These are phyloP conservation scores for Ganoderma meredithae DNA, from an alignment of 1,284 basidiomycete genomes.

Conservation along the genomic window DNA sequence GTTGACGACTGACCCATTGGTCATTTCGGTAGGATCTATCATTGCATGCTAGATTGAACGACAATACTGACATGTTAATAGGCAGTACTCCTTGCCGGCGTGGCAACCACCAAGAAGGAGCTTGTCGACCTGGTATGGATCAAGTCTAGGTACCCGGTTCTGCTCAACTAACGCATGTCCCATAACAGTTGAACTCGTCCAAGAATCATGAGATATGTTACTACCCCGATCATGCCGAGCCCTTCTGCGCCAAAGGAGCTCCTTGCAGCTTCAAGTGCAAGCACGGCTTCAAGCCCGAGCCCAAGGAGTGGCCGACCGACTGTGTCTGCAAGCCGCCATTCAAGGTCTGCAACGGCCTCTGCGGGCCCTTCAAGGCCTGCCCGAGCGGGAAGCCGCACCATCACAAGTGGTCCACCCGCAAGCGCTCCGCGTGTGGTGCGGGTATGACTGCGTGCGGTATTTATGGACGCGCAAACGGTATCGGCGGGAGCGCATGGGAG, in stretches of 20 bases:
- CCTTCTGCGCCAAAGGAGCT: conserved; percentile 44
- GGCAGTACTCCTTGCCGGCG: conserved; percentile 44
- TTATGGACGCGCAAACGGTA: conserved; percentile 39
- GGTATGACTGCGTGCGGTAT: conserved; percentile 53
- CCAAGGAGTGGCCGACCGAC: conserved; percentile 39
- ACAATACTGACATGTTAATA: neutral
- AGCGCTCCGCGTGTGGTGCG: conserved; percentile 32
- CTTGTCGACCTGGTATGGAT: conserved; percentile 46
- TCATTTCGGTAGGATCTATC: conserved; percentile 26
- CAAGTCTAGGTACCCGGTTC: neutral
- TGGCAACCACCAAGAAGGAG: conserved; percentile 36
- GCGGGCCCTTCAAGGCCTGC: conserved; percentile 48
- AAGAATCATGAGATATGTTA: conserved; percentile 43
- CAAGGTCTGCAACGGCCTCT: conserved; percentile 56
- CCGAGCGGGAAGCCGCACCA: conserved; percentile 41
- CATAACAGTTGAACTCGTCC: conserved; percentile 36
- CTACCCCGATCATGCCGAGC: conserved; percentile 50
- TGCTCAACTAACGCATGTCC: no score
- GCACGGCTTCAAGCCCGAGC: conserved; percentile 48
- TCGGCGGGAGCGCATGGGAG: conserved; percentile 49
- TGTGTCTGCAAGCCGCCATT: conserved; percentile 52
- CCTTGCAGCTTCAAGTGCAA: conserved; percentile 56
- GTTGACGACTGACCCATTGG: conserved; percentile 42
- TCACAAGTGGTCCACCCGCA: conserved; percentile 38
- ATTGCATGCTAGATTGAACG: neutral